Base-by-base conservation (phyloP, 1,284 basidiomycete species). In the Sanghuangporus sanghuang region DNA sequence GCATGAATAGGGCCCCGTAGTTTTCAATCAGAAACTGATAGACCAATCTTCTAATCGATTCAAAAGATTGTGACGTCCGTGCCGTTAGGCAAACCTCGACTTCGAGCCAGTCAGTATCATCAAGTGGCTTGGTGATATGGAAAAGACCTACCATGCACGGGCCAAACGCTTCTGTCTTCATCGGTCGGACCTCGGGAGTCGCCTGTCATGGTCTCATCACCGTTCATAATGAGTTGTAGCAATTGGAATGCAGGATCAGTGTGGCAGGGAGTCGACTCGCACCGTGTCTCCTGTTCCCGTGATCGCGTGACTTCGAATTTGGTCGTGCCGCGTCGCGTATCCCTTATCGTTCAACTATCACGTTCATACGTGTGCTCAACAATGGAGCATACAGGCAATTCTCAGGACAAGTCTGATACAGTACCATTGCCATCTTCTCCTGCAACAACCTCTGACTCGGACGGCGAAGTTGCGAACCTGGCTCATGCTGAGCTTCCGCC, bases 71-170 rank as follows among this genome's bases (percentile, higher is more conserved):
- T 11, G 87, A 85, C 16, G 89, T 84, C 59, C 82, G 79, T 2
- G 85, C 75, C 48, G 82, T 79, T 32, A 95, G 78, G 53, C 93
- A 85, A 5, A 93, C 93, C 78, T 96, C 93, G 71, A 96, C 94
- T 96, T 68, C 11, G 61, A 59, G 49, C 49, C 36, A 55, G 64
- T 57, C 42, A 59, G 57, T 64, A 49, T 27, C 38, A 63, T 56
- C 18, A 56, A 2, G 18, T 42, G 50, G n/a, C 50, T 38, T 32
- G 27, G 23, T 40, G 60, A 27, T 48, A 8, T 56, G 36, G 48
- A 56, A 46, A 18, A 44, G 3, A 66, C 81, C 66, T 66, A 86
- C 86, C 76, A 66, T 89, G 86, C 1, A 87, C 80, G 1, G 83
- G 81, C 85, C 85, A 86, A 69, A 77, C 52, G 38, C 44, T 65